Conservation (phyloP, 345 rosid species). For the Melaleuca quinquenervia region DNA sequence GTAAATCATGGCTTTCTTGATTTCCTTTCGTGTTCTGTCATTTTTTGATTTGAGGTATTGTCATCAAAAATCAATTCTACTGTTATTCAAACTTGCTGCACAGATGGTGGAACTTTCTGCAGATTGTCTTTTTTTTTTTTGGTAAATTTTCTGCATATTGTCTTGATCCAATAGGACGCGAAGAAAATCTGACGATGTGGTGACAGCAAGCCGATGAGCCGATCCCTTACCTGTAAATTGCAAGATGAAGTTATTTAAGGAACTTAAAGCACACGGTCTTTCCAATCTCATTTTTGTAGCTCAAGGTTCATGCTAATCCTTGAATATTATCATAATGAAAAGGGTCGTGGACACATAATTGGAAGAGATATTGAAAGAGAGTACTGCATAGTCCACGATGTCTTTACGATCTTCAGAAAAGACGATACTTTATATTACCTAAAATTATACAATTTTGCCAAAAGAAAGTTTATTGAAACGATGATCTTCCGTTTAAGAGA, state of each 20-base stretch:
- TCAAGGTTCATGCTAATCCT: background rate
- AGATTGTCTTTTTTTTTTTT: background rate
- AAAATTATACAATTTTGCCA: background rate
- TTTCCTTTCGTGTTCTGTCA: too few species aligned
- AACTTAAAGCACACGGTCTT: background rate
- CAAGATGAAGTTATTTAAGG: background rate
- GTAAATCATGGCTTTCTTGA: too few species aligned
- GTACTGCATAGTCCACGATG: background rate
- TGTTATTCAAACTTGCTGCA: background rate
- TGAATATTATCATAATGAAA: background rate
- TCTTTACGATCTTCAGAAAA: background rate
- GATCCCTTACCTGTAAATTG: background rate
- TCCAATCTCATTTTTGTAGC: background rate
- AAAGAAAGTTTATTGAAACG: accelerated
- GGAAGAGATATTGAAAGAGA: background rate
- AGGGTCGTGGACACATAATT: background rate
- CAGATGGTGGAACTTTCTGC: background rate
- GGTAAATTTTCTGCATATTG: background rate
- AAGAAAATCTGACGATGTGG: background rate
- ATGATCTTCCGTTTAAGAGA: accelerated
- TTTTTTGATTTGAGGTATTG: too few species aligned
- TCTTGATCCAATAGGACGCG: background rate
- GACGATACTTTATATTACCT: background rate
- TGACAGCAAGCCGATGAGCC: background rate
- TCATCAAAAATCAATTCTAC: too few species aligned